Conservation (phyloP, 1,284 basidiomycete species). For the Malassezia cuniculi region DNA sequence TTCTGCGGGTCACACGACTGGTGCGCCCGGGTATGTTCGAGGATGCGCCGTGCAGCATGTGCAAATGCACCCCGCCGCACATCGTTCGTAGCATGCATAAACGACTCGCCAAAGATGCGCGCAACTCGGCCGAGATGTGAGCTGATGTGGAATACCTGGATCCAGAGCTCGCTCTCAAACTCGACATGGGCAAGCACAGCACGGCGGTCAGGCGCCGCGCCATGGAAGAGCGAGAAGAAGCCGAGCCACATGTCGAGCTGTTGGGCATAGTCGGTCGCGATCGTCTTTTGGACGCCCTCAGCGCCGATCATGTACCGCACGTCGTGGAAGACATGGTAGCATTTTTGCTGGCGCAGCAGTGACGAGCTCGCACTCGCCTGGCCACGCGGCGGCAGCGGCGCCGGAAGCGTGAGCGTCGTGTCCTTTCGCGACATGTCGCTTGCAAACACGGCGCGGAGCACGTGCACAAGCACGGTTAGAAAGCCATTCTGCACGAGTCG, state of each 20-base stretch:
- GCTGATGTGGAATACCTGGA: slow-evolving; percentile 37
- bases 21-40: slow-evolving; percentile 16
- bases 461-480: slow-evolving; percentile 24
- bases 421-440: slow-evolving; percentile 16
- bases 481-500: slow-evolving; percentile 25
- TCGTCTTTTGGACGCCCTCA: slow-evolving; percentile 33
- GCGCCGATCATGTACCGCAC: slow-evolving; percentile 36
- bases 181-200: slow-evolving; percentile 38
- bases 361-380: slow-evolving; percentile 27
- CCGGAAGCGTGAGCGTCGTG: slow-evolving; percentile 22
- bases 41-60: slow-evolving; percentile 60
- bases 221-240: slow-evolving; percentile 36
- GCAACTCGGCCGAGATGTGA: slow-evolving; percentile 35
- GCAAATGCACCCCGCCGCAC: slow-evolving; percentile 60
- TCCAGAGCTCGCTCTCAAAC: slow-evolving; percentile 42
- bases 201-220: slow-evolving; percentile 32
- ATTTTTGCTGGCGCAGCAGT: slow-evolving; percentile 27
- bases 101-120: slow-evolving; percentile 38
- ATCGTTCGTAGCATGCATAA: slow-evolving; percentile 48
- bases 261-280: slow-evolving; percentile 19
- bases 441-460: slow-evolving; percentile 37
- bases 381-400: slow-evolving; percentile 18
- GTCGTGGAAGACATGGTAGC: slow-evolving; percentile 41
- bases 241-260: slow-evolving; percentile 23
- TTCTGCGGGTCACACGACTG: slow-evolving; percentile 50